Percentiles rank a stretch among this genome's conserved stretches.
Conservation (phyloP, 768 basidiomycete species). For the Gloeophyllum trabeum region DNA sequence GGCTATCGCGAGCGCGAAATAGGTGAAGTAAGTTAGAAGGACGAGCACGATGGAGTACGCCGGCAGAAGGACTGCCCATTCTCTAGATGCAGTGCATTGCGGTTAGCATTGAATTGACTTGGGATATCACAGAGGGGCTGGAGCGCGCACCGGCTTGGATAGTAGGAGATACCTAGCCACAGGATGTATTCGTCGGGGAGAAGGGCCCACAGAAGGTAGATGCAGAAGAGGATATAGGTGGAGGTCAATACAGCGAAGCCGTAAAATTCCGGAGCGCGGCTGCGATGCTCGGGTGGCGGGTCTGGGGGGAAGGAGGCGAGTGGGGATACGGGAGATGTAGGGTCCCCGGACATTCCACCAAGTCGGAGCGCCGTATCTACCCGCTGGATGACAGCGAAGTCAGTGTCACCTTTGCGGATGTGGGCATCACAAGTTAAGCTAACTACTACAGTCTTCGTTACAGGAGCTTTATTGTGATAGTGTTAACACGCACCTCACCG, state of each 20-base stretch:
- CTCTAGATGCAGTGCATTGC: conserved; percentile 40
- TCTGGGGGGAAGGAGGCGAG: conserved; percentile 29
- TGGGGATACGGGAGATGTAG: conserved; percentile 34
- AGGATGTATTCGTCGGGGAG: conserved; percentile 63
- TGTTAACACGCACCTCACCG: conserved; percentile 17
- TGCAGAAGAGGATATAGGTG: conserved; percentile 55
- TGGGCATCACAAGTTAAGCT: no score
- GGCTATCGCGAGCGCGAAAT: conserved; percentile 65
- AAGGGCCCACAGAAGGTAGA: conserved; percentile 74
- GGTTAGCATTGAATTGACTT: conserved; percentile 1
- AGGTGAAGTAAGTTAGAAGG: conserved; percentile 66
- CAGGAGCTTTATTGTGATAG: not conserved
- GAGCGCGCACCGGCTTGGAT: conserved; percentile 60
- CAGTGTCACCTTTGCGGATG: no score
- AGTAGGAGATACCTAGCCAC: conserved; percentile 67
- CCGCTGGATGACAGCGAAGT: no score
- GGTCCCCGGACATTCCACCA: no score
- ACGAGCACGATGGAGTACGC: conserved; percentile 63
- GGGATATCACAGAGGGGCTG: not conserved
- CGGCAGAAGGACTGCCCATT: conserved; percentile 79
- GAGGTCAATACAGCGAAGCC: conserved; percentile 85
- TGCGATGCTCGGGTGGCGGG: conserved; percentile 34
- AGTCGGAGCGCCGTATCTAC: no score
- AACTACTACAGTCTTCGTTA: not conserved
- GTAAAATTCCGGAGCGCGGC: conserved; percentile 76